These are phyloP conservation scores for Thalassiosira hispida DNA, from an alignment of 352 stramenopile genomes.

Conservation along the genomic window DNA sequence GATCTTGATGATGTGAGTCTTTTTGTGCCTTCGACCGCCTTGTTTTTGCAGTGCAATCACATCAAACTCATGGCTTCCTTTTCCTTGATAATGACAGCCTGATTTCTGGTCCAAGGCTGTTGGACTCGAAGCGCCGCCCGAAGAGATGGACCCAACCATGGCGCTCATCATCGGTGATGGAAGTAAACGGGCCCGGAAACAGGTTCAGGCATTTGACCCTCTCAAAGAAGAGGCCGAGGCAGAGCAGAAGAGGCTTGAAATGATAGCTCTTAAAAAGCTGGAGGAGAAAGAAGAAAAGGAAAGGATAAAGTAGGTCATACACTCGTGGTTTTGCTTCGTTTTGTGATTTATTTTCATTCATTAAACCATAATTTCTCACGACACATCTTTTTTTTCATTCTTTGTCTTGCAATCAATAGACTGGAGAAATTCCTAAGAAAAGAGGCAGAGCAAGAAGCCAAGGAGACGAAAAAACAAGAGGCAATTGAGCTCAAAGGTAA, in stretches of 20 bases:
- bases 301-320: constrained; percentile 45
- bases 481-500: constrained; percentile 42
- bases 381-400: too few species aligned
- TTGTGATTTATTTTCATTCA: too few species aligned
- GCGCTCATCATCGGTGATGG: constrained; percentile 81
- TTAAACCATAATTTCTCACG: too few species aligned
- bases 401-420: too few species aligned
- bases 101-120: constrained; percentile 86
- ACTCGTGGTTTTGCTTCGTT: too few species aligned
- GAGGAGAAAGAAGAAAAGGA: constrained; percentile 81
- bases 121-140: constrained; percentile 74
- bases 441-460: constrained; percentile 59
- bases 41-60: constrained; percentile 6
- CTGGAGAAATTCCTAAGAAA: constrained; percentile 70
- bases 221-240: constrained; percentile 70
- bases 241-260: constrained; percentile 75
- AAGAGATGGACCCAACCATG: constrained; percentile 70
- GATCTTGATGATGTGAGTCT: constrained; percentile 80
- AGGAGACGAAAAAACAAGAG: constrained; percentile 59
- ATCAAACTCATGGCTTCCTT: not conserved
- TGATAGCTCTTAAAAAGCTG: constrained; percentile 60
- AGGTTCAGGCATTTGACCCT: constrained; percentile 83
- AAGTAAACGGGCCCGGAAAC: constrained; percentile 80
- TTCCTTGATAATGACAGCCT: constrained; percentile 26
- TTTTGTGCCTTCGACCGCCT: not conserved